phyloP scores from a whole-genome alignment of 352 stramenopile genomes.

The Phytophthora sojae region DNA sequence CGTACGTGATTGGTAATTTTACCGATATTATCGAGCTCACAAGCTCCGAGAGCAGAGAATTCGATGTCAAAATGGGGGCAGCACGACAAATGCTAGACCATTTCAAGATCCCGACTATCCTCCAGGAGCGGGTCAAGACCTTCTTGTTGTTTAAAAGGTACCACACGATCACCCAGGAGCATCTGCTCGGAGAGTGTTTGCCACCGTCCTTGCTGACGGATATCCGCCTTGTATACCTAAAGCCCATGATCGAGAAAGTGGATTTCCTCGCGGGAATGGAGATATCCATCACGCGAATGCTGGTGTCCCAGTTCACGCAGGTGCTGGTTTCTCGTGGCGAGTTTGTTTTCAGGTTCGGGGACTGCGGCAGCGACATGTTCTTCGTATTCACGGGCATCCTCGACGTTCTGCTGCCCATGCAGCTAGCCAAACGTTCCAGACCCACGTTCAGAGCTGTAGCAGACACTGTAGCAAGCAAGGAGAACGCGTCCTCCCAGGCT shows the following conservation, averaged over 20 bases:
- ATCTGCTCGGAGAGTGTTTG: slow-evolving; percentile 57
- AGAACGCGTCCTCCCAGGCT: not conserved
- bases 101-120: slow-evolving; percentile 48
- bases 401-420: slow-evolving; percentile 42
- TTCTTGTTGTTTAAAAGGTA: slow-evolving; percentile 72
- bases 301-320: slow-evolving; percentile 70
- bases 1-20: slow-evolving; percentile 75
- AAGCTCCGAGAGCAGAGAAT: slow-evolving; percentile 63
- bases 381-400: slow-evolving; percentile 50
- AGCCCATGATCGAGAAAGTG: slow-evolving; percentile 71
- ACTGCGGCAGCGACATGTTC: slow-evolving; percentile 59
- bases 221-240: slow-evolving; percentile 63
- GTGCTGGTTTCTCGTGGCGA: slow-evolving; percentile 51
- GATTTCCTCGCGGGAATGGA: slow-evolving; percentile 60
- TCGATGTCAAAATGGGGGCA: slow-evolving; percentile 56
- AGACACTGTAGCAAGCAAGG: not conserved
- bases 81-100: slow-evolving; percentile 59
- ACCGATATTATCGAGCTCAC: slow-evolving; percentile 62
- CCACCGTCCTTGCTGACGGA: slow-evolving; percentile 66
- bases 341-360: slow-evolving; percentile 45
- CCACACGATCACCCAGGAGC: slow-evolving; percentile 72
- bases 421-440: not conserved
- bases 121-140: slow-evolving; percentile 58
- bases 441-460: not conserved
- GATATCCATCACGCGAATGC: slow-evolving; percentile 58